phyloP scores from a whole-genome alignment of 805 yeast species.

The Ogataea minuta region DNA sequence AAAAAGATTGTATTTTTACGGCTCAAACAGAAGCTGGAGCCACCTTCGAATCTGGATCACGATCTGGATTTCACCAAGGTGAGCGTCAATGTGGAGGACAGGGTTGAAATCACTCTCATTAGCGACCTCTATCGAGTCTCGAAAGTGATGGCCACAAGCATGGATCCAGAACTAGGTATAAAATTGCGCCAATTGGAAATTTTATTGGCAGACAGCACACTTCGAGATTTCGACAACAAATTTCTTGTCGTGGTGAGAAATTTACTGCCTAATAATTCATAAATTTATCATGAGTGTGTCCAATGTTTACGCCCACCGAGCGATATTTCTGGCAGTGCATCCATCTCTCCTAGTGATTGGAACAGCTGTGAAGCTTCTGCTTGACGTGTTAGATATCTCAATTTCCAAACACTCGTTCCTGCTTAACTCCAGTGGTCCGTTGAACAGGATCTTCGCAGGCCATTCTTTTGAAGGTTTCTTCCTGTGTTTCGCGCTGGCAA shows the following conservation, averaged over 20 bases:
- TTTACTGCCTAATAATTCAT: neutral
- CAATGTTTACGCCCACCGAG: neutral
- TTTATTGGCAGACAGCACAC: constrained; percentile 17
- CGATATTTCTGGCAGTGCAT: constrained; percentile 12
- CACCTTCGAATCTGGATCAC: constrained; percentile 19
- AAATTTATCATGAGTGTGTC: constrained; percentile 1
- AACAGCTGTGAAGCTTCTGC: constrained; percentile 3
- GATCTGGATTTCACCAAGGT: constrained; percentile 32
- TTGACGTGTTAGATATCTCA: neutral
- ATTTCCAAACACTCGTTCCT: constrained; percentile 15
- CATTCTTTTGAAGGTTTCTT: constrained; percentile 30
- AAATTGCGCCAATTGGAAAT: constrained; percentile 17
- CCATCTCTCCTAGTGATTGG: constrained; percentile 19
- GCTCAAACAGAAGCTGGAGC: constrained; percentile 14
- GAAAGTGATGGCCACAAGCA: constrained; percentile 20
- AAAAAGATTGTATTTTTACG: constrained; percentile 18
- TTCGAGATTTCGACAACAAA: constrained; percentile 15
- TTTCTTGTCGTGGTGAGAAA: constrained; percentile 16
- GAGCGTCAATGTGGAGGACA: constrained; percentile 19
- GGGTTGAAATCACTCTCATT: constrained; percentile 23
- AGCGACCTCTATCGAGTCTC: constrained; percentile 21
- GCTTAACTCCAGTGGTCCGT: constrained; percentile 24
- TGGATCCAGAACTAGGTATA: neutral
- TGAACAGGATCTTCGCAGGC: constrained; percentile 31
- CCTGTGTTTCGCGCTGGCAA: constrained; percentile 9